phyloP scores from a whole-genome alignment of 1,284 basidiomycete genomes.

The Ustilago bromivora region DNA sequence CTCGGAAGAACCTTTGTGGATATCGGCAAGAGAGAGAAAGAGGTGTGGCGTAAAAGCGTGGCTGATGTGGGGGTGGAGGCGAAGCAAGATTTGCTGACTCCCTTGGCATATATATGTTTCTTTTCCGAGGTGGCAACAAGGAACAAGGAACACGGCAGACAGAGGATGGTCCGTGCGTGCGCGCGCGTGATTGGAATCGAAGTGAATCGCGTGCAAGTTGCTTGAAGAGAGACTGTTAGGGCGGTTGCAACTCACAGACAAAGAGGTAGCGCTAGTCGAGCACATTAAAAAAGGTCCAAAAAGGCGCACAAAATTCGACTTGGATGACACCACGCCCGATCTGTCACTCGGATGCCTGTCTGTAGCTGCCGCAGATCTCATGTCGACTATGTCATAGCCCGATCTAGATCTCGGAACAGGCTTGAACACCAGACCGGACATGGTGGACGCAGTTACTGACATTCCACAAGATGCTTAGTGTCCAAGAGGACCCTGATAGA shows the following conservation, averaged over 20 bases:
- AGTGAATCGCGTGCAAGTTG: neutral
- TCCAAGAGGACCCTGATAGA: slow-evolving; percentile 24
- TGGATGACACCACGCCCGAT: slow-evolving; percentile 3
- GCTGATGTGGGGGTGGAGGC: slow-evolving; percentile 12
- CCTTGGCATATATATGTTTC: slow-evolving; percentile 7
- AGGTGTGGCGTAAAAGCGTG: slow-evolving; percentile 24
- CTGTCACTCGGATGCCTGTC: neutral
- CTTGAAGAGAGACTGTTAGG: neutral
- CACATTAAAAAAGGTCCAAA: neutral
- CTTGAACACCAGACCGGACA: neutral
- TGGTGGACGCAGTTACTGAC: too few species aligned
- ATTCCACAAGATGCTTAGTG: slow-evolving; percentile 12
- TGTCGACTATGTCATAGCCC: neutral
- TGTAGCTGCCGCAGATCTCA: neutral
- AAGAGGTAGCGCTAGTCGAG: neutral
- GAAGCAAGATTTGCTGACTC: neutral
- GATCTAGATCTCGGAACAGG: too few species aligned
- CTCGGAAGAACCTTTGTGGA: slow-evolving; percentile 2
- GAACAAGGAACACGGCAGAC: neutral
- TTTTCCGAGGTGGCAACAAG: neutral
- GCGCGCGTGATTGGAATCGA: neutral
- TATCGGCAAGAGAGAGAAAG: slow-evolving; percentile 12
- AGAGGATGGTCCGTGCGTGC: slow-evolving; percentile 13
- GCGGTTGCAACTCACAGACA: neutral
- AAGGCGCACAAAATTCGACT: neutral